Evolutionary conservation across 345 rosid genomes (phyloP), one percentile per base, ranked within the genome.

Genomic region (Erodium maritimum): DNA sequence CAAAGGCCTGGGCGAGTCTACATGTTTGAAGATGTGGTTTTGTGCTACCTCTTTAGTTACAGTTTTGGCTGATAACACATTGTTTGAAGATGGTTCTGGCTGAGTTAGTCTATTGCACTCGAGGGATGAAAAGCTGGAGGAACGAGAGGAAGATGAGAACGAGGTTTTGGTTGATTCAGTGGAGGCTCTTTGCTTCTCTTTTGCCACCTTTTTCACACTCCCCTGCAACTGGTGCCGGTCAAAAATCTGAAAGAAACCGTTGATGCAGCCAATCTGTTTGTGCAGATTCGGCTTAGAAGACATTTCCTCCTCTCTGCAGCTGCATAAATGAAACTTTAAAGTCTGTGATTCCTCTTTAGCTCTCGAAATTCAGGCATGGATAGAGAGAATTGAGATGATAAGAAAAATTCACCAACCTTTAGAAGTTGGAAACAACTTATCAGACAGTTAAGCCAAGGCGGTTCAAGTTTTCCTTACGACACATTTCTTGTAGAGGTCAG

Each of bases 241-340:
- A 65, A 90, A 87, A 60, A 87, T 80, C 37, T 88, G 91, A 60
- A 88, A 81, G 62, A 91, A 76, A 46, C 96, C 95, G 70, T 80
- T 76, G 85, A 88, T 88, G 69, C 98, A 91, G 53, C 98, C 95
- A 64, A 88, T 73, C 55, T 88, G 96, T 77, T 81, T 88, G 52
- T 71, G 82, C 70, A 81, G 73, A 73, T 77, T 80, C 65, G 90
- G 78, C 71, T 86, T 86, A 0, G 90, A 75, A 63, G 96, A 77
- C 97, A 91, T 88, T 50, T 70, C 48, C 48, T 42, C 48, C 48
- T 42, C 48, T 10, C 48, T 42, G 48, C 6, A 10, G 48, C 48
- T 42, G 48, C 48, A 29, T 11, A 29, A 29, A 5, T 5, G 9
- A 29, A 29, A 29, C 0, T 29, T 29, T 29, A 29, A 29, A 29